Conservation (phyloP, 192 early-diverging fungal species). For the Umbelopsis ramanniana region DNA sequence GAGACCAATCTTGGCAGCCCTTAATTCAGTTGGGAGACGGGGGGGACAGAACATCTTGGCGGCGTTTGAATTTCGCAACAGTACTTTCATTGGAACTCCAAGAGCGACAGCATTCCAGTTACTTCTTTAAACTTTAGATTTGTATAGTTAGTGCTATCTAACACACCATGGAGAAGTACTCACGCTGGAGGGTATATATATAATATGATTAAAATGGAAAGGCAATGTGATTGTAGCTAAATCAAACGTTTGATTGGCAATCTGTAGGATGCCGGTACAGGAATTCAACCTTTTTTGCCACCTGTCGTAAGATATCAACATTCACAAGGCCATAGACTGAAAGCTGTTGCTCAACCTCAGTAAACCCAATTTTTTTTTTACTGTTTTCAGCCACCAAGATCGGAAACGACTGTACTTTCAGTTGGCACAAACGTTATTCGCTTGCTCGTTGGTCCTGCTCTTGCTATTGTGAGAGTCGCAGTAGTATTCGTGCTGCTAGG, state of each 20-base stretch:
- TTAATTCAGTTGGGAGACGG: neutral
- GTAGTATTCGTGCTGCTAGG: conserved; percentile 40
- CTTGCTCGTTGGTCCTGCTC: conserved; percentile 51
- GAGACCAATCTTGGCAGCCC: neutral
- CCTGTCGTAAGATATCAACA: conserved; percentile 55
- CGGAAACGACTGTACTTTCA: conserved; percentile 40
- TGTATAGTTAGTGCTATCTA: neutral
- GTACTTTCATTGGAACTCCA: too few species aligned
- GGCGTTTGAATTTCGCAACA: neutral
- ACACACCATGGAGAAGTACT: conserved; percentile 80
- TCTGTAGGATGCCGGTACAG: conserved; percentile 73
- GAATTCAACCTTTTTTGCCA: conserved; percentile 89
- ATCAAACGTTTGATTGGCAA: neutral
- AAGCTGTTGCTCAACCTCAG: too few species aligned
- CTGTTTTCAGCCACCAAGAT: conserved; percentile 48
- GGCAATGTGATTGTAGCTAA: neutral
- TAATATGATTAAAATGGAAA: neutral
- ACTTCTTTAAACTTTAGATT: neutral
- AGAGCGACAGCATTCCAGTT: too few species aligned
- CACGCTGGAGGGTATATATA: conserved; percentile 78
- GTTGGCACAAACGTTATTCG: conserved; percentile 37
- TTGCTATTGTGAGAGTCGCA: conserved; percentile 47
- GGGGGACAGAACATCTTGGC: neutral
- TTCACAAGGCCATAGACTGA: neutral
- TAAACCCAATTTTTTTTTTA: too few species aligned